Base-by-base conservation (phyloP, 345 rosid genomes). In the Lumnitzera littorea region DNA sequence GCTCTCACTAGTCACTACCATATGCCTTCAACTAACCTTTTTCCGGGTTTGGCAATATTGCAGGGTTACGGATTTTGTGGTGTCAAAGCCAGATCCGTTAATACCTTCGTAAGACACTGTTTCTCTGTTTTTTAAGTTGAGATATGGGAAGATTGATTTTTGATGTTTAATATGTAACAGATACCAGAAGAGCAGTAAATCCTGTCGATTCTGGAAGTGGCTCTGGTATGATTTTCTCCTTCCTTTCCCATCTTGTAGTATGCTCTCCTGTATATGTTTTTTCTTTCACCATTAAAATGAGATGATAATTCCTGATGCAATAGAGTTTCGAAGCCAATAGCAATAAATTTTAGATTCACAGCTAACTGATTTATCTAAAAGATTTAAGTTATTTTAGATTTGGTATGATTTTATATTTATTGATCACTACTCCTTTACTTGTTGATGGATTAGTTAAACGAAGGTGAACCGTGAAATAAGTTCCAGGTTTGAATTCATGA, bases 121-220 rank as follows among this genome's bases (percentile, higher is more conserved):
- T 20, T 7, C 62, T 55, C 46, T 17, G 41, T 50, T 47, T 16
- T 9, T 24, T 15, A 49, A 46, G 24, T 9, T 54, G 50, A 41
- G 43, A 50, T 48, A 24, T 15, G 24, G 11, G 41, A 6, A 50
- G 54, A 46, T n/a, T 12, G 15, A 29, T 46, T 47, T 51, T 48
- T 10, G 53, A 25, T 53, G 53, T 60, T 46, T 46, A 9, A 13
- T 49, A 48, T 57, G 3, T 48, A 48, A 51, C 81, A 91, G 95
- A 73, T 72, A 72, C 57, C 70, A 50, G 59, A 89, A 82, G 71
- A 81, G 69, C 23, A 72, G 82, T 69, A 78, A 77, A 72, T 65
- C 83, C 5, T 72, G 88, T 65, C 71, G 83, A 13, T 81, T 89
- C 64, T 89, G 92, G 96, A 84, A 85, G 63, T 82, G 91, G 97